phyloP scores from a whole-genome alignment of 2,329 filamentous ascomycete genomes.

The Volutella citrinella region DNA sequence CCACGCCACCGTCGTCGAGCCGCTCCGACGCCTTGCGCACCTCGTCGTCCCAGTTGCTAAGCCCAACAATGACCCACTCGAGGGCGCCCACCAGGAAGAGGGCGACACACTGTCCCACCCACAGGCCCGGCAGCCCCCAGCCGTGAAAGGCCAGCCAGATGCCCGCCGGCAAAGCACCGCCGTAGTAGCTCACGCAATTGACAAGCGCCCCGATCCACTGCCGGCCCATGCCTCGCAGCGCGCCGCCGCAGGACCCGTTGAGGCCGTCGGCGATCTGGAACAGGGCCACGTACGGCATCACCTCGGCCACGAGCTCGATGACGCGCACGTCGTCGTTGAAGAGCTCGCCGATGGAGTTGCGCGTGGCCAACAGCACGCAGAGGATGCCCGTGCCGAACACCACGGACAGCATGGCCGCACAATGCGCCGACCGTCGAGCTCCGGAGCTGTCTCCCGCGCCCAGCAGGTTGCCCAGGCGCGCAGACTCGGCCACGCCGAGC shows the following conservation, averaged over 20 bases:
- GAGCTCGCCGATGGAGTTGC: conserved; percentile 69
- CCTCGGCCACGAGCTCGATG: conserved; percentile 67
- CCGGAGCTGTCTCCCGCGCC: conserved; percentile 64
- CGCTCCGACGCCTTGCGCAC: conserved; percentile 24
- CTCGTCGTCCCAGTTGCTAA: conserved; percentile 67
- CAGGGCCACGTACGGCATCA: conserved; percentile 82
- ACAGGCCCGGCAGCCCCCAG: conserved; percentile 77
- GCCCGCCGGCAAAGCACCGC: conserved; percentile 74
- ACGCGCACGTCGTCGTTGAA: conserved; percentile 79
- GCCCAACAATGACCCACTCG: conserved; percentile 77
- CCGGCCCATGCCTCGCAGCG: conserved; percentile 77
- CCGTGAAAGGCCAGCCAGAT: conserved; percentile 84
- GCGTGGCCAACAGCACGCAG: conserved; percentile 65
- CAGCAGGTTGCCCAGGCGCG: conserved; percentile 76
- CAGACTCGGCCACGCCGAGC: conserved; percentile 75
- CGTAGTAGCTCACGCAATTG: conserved; percentile 81
- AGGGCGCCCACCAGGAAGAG: conserved; percentile 74
- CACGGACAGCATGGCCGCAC: conserved; percentile 70
- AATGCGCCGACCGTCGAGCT: conserved; percentile 70
- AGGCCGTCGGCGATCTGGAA: conserved; percentile 90
- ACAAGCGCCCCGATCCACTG: conserved; percentile 83
- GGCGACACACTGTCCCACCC: conserved; percentile 80
- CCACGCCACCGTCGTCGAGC: conserved; percentile 17
- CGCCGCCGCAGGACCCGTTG: conserved; percentile 81
- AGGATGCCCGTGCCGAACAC: conserved; percentile 67